Evolutionary conservation across 2,329 filamentous ascomycete genomes (phyloP).

Genomic region (Trichoderma breve): DNA sequence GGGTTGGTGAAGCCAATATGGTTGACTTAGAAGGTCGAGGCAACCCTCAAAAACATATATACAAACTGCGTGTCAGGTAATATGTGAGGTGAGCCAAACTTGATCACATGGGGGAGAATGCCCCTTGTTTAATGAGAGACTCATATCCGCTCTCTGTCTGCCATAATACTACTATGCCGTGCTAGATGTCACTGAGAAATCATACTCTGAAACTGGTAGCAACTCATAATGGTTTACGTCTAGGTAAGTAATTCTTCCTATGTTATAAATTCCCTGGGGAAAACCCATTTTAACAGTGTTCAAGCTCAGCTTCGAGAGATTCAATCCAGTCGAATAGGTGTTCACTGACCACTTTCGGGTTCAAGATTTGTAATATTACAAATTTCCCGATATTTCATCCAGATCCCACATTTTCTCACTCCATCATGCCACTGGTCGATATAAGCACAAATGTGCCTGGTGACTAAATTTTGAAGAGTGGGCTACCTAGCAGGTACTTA

Average conservation of each 20-base stretch:
- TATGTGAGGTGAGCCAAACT: not conserved
- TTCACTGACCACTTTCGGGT: not conserved
- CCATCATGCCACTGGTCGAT: not conserved
- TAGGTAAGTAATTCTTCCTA: not conserved
- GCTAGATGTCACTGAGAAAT: not conserved
- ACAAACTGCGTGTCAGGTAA: not conserved
- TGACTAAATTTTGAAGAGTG: not conserved
- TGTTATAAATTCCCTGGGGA: not conserved
- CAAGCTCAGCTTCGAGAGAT: no score
- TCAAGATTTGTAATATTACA: not conserved
- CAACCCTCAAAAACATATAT: not conserved
- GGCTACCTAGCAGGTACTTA: not conserved
- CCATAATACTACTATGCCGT: not conserved
- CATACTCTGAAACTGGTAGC: not conserved
- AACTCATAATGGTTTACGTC: not conserved
- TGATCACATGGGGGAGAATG: not conserved
- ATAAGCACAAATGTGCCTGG: not conserved
- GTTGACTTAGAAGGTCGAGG: not conserved
- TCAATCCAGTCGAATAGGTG: not conserved
- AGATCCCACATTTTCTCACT: not conserved
- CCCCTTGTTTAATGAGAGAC: not conserved
- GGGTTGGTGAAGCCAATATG: not conserved
- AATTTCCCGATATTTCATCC: not conserved
- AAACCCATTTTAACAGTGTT: no score
- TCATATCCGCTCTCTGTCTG: not conserved